phyloP scores from a whole-genome alignment of 106 monocot genomes.

The Dendrobium catenatum region DNA sequence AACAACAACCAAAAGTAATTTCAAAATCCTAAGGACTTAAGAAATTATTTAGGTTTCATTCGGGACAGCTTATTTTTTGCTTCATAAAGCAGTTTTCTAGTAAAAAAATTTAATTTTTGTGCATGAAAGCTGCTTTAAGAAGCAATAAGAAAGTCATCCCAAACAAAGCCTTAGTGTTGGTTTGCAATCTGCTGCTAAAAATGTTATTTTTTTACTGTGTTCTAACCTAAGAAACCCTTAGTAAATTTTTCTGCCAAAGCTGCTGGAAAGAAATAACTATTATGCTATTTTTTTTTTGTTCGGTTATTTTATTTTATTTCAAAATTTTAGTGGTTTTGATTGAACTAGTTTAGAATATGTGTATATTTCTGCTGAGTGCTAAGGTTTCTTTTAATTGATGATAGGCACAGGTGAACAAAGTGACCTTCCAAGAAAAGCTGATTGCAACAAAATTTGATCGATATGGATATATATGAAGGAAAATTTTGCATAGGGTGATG shows the following conservation, averaged over 20 bases:
- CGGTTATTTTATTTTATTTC: background rate
- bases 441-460: background rate
- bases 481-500: background rate
- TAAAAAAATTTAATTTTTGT: too few relatives aligned
- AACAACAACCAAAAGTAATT: background rate
- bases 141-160: too few relatives aligned
- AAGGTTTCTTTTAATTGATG: background rate
- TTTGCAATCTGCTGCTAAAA: background rate
- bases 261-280: background rate
- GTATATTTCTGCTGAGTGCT: background rate
- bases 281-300: background rate
- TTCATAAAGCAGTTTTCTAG: too few relatives aligned
- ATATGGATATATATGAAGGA: constrained; percentile 10
- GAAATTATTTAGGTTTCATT: background rate
- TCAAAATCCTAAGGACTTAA: background rate
- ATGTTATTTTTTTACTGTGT: background rate
- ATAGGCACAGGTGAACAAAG: background rate
- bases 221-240: background rate
- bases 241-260: background rate
- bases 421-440: background rate
- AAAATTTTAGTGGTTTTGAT: background rate
- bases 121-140: too few relatives aligned
- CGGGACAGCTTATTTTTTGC: too few relatives aligned
- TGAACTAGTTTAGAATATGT: background rate
- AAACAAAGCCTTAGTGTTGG: background rate